phyloP scores from a whole-genome alignment of 768 basidiomycete genomes.

The Boletus speciosus region DNA sequence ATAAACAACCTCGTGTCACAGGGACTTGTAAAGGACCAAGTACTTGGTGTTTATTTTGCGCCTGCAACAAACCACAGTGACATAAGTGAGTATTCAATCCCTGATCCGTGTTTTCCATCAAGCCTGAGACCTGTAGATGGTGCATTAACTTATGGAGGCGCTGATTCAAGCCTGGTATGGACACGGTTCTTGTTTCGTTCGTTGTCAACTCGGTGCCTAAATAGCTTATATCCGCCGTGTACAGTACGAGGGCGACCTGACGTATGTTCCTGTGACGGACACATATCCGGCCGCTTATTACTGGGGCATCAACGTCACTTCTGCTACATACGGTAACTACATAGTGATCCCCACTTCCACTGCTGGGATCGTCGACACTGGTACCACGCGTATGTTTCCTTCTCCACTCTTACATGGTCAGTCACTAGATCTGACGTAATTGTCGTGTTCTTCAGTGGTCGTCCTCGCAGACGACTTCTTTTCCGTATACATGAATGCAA shows the following conservation, averaged over 20 bases:
- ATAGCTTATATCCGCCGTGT: background rate
- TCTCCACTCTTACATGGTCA: background rate
- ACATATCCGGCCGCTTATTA: slow-evolving; percentile 21
- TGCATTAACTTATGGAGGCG: slow-evolving; percentile 26
- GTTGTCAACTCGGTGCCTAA: background rate
- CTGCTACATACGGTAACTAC: slow-evolving; percentile 9
- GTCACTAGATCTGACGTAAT: background rate
- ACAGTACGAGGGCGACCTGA: slow-evolving; percentile 23
- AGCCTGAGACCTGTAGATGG: slow-evolving; percentile 18
- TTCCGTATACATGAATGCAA: slow-evolving; percentile 8
- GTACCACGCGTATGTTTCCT: slow-evolving; percentile 19
- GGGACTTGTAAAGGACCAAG: slow-evolving; percentile 9
- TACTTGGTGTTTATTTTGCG: slow-evolving; percentile 22
- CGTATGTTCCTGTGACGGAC: slow-evolving; percentile 24
- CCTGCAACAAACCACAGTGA: slow-evolving; percentile 17
- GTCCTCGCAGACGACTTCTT: slow-evolving; percentile 24
- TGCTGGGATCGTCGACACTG: slow-evolving; percentile 30
- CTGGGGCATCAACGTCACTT: slow-evolving; percentile 31
- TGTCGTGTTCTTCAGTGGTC: slow-evolving; percentile 8
- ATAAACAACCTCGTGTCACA: slow-evolving; percentile 22
- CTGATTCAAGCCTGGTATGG: slow-evolving; percentile 16
- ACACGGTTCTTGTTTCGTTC: background rate
- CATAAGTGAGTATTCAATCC: slow-evolving; percentile 8
- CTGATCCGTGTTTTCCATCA: too few species aligned
- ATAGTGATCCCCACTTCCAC: slow-evolving; percentile 15